phyloP scores from a whole-genome alignment of 306 rosid species.

The Hylodesmum podocarpum region DNA sequence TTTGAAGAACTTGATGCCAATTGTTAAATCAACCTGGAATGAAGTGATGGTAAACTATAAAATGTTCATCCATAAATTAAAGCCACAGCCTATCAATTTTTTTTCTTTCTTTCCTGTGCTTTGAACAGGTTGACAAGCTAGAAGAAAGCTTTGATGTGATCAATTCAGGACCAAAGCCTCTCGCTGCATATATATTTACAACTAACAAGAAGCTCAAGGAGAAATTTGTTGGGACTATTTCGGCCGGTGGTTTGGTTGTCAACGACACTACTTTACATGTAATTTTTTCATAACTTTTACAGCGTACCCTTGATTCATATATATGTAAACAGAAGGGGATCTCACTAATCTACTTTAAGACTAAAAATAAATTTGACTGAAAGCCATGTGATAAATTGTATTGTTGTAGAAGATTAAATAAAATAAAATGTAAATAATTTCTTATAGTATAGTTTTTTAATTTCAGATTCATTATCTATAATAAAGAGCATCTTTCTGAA shows the following conservation, averaged over 20 bases:
- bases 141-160: slow-evolving; percentile 82
- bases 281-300: slow-evolving; percentile 30
- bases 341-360: not conserved
- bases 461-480: not conserved
- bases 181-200: slow-evolving; percentile 95
- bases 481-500: not conserved
- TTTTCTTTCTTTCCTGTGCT: not conserved
- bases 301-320: slow-evolving; percentile 11
- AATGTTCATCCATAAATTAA: not conserved
- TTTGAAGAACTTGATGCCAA: not conserved
- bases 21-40: slow-evolving; percentile 2
- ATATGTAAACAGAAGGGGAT: not conserved
- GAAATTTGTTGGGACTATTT: slow-evolving; percentile 57
- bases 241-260: slow-evolving; percentile 91
- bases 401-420: not conserved
- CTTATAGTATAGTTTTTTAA: not conserved
- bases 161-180: slow-evolving; percentile 86
- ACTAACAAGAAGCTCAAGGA: slow-evolving; percentile 74
- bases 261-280: slow-evolving; percentile 87
- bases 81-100: not conserved
- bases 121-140: slow-evolving; percentile 74
- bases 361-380: not conserved
- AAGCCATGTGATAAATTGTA: not conserved
- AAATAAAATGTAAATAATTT: not conserved
- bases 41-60: not conserved